Percentiles rank a stretch among this genome's conserved stretches.
Conservation (phyloP, 2,329 filamentous ascomycete species). For the Graphilbum ipis-grandicollis region DNA sequence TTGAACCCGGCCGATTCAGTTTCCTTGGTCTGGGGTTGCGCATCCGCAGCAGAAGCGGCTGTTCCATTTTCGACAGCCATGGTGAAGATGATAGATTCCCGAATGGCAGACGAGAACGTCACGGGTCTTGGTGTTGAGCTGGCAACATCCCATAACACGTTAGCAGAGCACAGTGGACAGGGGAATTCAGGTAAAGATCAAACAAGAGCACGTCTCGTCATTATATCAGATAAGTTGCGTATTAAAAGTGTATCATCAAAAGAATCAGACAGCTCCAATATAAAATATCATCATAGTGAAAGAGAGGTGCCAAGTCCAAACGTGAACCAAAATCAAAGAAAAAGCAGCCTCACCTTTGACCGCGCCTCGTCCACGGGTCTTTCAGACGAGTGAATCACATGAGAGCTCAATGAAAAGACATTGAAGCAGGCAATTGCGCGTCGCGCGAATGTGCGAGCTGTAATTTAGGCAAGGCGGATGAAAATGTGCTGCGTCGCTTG, state of each 20-base stretch:
- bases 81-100: background rate
- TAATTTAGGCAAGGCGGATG: too few species aligned
- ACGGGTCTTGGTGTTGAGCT: background rate
- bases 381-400: background rate
- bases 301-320: background rate
- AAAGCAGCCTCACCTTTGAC: background rate
- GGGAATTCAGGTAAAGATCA: background rate
- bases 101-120: background rate
- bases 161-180: background rate
- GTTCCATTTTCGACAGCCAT: slow-evolving; percentile 3
- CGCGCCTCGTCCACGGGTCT: background rate
- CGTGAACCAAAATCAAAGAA: too few species aligned
- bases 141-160: background rate
- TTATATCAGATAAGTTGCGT: slow-evolving; percentile 15
- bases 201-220: background rate
- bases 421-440: too few species aligned
- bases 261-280: slow-evolving; percentile 60
- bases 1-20: slow-evolving; percentile 52
- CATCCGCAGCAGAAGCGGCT: too few species aligned
- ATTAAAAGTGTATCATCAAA: slow-evolving; percentile 33
- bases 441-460: too few species aligned
- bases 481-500: too few species aligned
- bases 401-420: background rate
- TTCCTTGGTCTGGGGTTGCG: slow-evolving; percentile 22
- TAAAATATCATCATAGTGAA: slow-evolving; percentile 29